Evolutionary conservation across 2,329 filamentous ascomycete genomes (phyloP).

Genomic region (Endoconidiophora laricicola): DNA sequence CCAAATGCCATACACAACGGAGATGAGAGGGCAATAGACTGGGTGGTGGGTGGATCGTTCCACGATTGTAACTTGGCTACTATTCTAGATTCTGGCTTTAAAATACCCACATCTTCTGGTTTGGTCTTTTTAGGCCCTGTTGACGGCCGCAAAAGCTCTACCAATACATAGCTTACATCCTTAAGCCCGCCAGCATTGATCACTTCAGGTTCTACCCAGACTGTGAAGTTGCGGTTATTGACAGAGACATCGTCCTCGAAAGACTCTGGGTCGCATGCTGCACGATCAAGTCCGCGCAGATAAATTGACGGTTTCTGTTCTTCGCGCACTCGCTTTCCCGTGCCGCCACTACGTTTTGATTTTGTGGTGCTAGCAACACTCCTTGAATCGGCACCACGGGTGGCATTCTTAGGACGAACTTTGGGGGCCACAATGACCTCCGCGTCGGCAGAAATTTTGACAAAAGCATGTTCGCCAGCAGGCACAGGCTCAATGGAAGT

Average conservation of each 20-base stretch:
- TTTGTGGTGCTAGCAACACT: constrained; percentile 68
- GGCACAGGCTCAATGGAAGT: constrained; percentile 66
- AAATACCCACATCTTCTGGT: constrained; percentile 46
- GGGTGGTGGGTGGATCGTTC: constrained; percentile 73
- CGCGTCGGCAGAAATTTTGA: constrained; percentile 82
- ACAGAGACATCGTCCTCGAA: constrained; percentile 54
- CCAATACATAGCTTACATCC: constrained; percentile 58
- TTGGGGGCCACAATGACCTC: constrained; percentile 97
- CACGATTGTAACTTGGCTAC: constrained; percentile 62
- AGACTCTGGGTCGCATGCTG: constrained; percentile 38
- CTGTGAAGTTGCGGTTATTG: constrained; percentile 39
- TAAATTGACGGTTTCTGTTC: constrained; percentile 54
- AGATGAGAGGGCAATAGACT: constrained; percentile 64
- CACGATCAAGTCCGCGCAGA: constrained; percentile 60
- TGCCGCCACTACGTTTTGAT: constrained; percentile 62
- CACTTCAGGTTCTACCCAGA: constrained; percentile 76
- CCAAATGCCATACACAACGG: constrained; percentile 59
- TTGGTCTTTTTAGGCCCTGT: constrained; percentile 52
- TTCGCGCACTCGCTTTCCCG: constrained; percentile 43
- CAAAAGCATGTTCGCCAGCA: constrained; percentile 55
- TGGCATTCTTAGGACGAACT: constrained; percentile 52
- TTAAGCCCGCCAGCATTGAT: constrained; percentile 55
- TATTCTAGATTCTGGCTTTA: constrained; percentile 40
- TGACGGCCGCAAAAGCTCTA: constrained; percentile 76
- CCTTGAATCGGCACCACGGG: constrained; percentile 43